phyloP scores from a whole-genome alignment of 106 monocot species.

The Posidonia australis region DNA sequence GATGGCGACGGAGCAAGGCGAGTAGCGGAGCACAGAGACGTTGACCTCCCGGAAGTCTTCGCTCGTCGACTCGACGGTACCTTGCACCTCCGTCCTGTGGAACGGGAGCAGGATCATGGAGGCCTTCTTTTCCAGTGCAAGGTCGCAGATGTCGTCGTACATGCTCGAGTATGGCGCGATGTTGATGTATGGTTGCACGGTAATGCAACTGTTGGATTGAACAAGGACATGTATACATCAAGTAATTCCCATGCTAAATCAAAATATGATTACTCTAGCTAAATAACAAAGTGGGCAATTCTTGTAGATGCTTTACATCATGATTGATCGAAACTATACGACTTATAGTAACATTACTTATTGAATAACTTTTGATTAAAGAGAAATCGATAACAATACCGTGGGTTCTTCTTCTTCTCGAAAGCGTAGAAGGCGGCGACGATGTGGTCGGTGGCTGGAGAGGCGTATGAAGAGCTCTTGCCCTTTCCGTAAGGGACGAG shows the following conservation, averaged over 20 bases:
- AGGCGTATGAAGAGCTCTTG: background rate
- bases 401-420: constrained; percentile 5
- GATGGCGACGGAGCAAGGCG: constrained; percentile 65
- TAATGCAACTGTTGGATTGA: background rate
- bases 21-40: constrained; percentile 30
- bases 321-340: too few species aligned
- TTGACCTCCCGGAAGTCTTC: constrained; percentile 23
- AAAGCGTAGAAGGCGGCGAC: constrained; percentile 3
- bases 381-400: too few species aligned
- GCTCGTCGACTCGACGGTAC: constrained; percentile 14
- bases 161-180: constrained; percentile 43
- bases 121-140: constrained; percentile 39
- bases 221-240: too few species aligned
- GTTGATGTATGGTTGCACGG: constrained; percentile 34
- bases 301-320: too few species aligned
- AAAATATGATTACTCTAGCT: too few species aligned
- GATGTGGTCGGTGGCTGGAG: constrained; percentile 1
- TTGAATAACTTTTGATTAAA: too few species aligned
- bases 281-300: too few species aligned
- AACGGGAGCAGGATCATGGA: constrained; percentile 57
- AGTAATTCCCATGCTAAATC: too few species aligned
- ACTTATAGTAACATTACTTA: too few species aligned
- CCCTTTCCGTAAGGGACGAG: constrained; percentile 24
- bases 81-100: constrained; percentile 26
- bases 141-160: constrained; percentile 66